These are phyloP conservation scores for Physcomitrellopsis africana DNA, from an alignment of 225 moss, liverwort and hornwort genomes.

Conservation along the genomic window DNA sequence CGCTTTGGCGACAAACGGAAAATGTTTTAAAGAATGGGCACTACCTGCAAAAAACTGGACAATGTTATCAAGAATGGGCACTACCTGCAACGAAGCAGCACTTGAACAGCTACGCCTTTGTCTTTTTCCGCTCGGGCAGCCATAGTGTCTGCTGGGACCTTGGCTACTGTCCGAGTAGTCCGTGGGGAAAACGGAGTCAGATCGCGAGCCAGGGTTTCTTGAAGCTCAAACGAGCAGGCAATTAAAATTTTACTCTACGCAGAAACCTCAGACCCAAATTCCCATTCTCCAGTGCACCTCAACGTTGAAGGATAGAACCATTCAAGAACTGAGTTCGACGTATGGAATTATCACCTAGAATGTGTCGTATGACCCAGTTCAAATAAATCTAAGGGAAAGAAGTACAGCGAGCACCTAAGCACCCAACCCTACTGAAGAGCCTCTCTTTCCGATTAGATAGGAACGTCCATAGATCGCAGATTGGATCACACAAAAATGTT, in stretches of 20 bases:
- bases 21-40: background rate
- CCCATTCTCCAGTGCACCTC: background rate
- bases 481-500: background rate
- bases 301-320: too few species aligned
- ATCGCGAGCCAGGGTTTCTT: conserved; percentile 31
- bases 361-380: too few species aligned
- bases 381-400: too few species aligned
- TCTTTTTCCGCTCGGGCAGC: conserved; percentile 62
- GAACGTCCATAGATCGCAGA: background rate
- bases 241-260: background rate
- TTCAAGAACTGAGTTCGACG: too few species aligned
- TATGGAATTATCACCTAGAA: too few species aligned
- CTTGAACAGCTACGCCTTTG: conserved; percentile 77
- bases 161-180: conserved; percentile 24
- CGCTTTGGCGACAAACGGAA: background rate
- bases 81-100: conserved; percentile 53
- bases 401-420: too few species aligned
- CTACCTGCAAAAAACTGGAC: conserved; percentile 39
- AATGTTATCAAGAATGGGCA: background rate
- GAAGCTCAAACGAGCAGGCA: conserved; percentile 38
- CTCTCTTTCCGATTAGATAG: background rate
- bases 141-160: conserved; percentile 33
- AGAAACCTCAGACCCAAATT: conserved; percentile 16
- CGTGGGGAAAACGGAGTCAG: conserved; percentile 27
- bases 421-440: too few species aligned